These are phyloP conservation scores for Ampelomyces quisqualis DNA, from an alignment of 2,329 filamentous ascomycete species.

Conservation along the genomic window DNA sequence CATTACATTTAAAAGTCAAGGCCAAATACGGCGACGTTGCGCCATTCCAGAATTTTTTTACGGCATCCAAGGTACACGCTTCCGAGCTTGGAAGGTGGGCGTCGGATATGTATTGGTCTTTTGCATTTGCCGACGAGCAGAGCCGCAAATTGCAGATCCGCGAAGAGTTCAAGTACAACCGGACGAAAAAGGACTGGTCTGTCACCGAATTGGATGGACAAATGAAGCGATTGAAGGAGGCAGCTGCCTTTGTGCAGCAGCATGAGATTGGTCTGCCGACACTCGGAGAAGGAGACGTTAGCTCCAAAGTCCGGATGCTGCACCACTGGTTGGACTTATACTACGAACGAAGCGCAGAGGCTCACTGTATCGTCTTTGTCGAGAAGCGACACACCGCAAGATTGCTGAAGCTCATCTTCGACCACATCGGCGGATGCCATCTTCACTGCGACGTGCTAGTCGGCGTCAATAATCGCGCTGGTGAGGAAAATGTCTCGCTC, in stretches of 20 bases:
- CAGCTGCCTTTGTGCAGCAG: constrained; percentile 56
- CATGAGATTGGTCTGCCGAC: constrained; percentile 51
- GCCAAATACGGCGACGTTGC: constrained; percentile 54
- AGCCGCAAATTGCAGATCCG: constrained; percentile 61
- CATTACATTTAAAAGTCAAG: constrained; percentile 62
- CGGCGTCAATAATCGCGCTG: constrained; percentile 55
- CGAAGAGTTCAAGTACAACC: constrained; percentile 47
- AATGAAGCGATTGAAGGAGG: constrained; percentile 59
- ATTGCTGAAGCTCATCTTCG: constrained; percentile 69
- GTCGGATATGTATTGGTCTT: constrained; percentile 76
- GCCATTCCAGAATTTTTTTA: constrained; percentile 59
- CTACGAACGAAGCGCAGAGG: constrained; percentile 60
- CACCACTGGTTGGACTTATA: constrained; percentile 60
- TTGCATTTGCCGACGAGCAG: constrained; percentile 65
- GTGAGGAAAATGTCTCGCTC: constrained; percentile 66
- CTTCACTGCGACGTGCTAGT: constrained; percentile 66
- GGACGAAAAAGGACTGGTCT: constrained; percentile 24
- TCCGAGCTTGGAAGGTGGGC: constrained; percentile 79
- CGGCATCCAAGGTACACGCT: constrained; percentile 60
- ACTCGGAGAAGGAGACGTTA: constrained; percentile 54
- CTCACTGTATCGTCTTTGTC: constrained; percentile 86
- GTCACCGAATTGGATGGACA: constrained; percentile 54
- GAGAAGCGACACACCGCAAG: constrained; percentile 74
- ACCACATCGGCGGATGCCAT: constrained; percentile 57
- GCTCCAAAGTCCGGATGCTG: constrained; percentile 70